Conservation (phyloP, 345 rosid genomes). For the Eucalyptus regnans region DNA sequence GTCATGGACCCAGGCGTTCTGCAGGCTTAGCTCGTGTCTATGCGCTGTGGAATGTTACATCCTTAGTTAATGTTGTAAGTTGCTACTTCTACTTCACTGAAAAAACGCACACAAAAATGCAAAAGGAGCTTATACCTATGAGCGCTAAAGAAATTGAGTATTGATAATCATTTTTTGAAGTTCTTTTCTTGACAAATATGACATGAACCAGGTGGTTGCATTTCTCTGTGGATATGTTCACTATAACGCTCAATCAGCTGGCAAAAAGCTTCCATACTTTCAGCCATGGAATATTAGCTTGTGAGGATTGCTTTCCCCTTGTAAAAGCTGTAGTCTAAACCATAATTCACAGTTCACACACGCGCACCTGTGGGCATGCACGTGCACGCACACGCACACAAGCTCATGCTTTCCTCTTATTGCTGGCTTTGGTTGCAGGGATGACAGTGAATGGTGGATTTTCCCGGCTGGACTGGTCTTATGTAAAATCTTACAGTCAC, state of each 20-base stretch:
- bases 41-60: constrained; percentile 87
- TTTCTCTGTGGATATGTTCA: constrained; percentile 89
- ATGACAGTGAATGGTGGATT: constrained; percentile 99
- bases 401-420: not conserved
- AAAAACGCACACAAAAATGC: not conserved
- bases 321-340: not conserved
- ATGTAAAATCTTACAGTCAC: constrained; percentile 85
- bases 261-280: constrained; percentile 49
- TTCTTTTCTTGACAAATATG: not conserved
- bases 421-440: constrained; percentile 44
- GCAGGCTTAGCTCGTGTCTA: constrained; percentile 94
- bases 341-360: not conserved
- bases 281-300: constrained; percentile 97
- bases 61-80: constrained; percentile 89
- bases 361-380: not conserved
- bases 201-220: constrained; percentile 56
- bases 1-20: constrained; percentile 96
- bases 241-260: constrained; percentile 49
- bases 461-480: constrained; percentile 86
- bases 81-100: not conserved
- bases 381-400: not conserved
- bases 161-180: not conserved
- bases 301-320: constrained; percentile 35
- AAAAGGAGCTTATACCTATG: not conserved
- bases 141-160: not conserved